Conservation (phyloP, 1,284 basidiomycete species). For the Papiliotrema flavescens region DNA sequence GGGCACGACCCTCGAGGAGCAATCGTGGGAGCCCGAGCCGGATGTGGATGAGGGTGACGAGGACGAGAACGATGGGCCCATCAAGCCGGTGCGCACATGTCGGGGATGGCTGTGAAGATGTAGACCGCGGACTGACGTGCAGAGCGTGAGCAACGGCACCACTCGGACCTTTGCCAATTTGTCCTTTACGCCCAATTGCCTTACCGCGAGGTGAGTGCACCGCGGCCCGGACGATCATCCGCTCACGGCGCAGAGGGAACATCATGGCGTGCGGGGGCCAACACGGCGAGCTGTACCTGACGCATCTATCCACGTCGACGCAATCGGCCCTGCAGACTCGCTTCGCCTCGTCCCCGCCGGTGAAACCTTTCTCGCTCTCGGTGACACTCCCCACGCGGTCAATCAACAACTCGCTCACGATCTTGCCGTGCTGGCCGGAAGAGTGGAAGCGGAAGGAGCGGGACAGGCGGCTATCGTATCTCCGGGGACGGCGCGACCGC, state of each 20-base stretch:
- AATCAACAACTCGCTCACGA: constrained; percentile 49
- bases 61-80: background rate
- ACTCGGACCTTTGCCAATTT: constrained; percentile 28
- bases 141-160: constrained; percentile 12
- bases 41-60: constrained; percentile 6
- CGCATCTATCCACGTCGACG: constrained; percentile 16
- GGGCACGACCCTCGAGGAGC: constrained; percentile 30
- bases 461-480: constrained; percentile 4
- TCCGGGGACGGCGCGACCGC: background rate
- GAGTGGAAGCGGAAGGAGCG: constrained; percentile 24
- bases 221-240: background rate
- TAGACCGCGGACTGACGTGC: background rate
- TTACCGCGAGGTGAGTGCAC: constrained; percentile 39
- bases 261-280: constrained; percentile 48
- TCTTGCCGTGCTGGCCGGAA: constrained; percentile 38
- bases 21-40: constrained; percentile 17
- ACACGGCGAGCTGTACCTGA: constrained; percentile 45
- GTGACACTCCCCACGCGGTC: constrained; percentile 31
- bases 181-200: constrained; percentile 40
- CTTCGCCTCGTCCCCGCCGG: constrained; percentile 7
- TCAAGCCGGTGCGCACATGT: background rate
- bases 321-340: constrained; percentile 1
- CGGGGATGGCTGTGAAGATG: background rate
- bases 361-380: constrained; percentile 29
- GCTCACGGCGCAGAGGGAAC: constrained; percentile 5